Evolutionary conservation across 2,329 filamentous ascomycete genomes (phyloP).

Genomic region (Microdochium nivale): DNA sequence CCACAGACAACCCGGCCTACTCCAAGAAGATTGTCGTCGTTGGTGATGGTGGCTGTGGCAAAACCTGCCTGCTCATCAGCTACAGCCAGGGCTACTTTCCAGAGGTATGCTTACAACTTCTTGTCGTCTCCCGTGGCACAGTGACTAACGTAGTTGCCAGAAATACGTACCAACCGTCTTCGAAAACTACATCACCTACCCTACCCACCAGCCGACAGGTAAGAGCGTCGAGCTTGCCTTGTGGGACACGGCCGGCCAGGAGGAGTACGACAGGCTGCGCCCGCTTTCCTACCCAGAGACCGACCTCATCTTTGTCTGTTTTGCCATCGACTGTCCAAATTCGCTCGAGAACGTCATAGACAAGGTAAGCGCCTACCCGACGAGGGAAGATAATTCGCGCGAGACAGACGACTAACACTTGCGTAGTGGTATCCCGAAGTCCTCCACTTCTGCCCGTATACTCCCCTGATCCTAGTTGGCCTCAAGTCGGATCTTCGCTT

Average conservation of each 20-base stretch:
- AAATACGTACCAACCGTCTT: conserved; percentile 99
- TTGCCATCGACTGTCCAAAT: conserved; percentile 97
- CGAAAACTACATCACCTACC: conserved; percentile 99
- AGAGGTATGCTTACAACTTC: conserved; percentile 56
- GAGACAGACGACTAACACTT: conserved; percentile 1
- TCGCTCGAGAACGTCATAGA: conserved; percentile 98
- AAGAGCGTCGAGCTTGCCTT: conserved; percentile 95
- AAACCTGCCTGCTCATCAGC: conserved; percentile 96
- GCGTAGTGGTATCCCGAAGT: conserved; percentile 96
- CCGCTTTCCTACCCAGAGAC: conserved; percentile 97
- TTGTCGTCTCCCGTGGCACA: neutral
- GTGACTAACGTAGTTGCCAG: conserved; percentile 34
- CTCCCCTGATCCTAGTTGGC: conserved; percentile 88
- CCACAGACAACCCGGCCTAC: conserved; percentile 85
- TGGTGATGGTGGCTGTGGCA: conserved; percentile 94
- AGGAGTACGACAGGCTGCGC: conserved; percentile 94
- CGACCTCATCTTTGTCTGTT: conserved; percentile 96
- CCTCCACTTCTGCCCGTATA: conserved; percentile 96
- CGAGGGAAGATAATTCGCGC: neutral
- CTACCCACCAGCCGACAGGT: conserved; percentile 75
- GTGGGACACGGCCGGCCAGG: conserved; percentile 97
- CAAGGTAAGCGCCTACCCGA: conserved; percentile 56
- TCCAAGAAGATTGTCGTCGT: conserved; percentile 99
- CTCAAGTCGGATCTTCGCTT: conserved; percentile 94
- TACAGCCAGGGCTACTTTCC: conserved; percentile 99